Evolutionary conservation across 768 basidiomycete species (phyloP).

Genomic region (Panaeolus papilionaceus): DNA sequence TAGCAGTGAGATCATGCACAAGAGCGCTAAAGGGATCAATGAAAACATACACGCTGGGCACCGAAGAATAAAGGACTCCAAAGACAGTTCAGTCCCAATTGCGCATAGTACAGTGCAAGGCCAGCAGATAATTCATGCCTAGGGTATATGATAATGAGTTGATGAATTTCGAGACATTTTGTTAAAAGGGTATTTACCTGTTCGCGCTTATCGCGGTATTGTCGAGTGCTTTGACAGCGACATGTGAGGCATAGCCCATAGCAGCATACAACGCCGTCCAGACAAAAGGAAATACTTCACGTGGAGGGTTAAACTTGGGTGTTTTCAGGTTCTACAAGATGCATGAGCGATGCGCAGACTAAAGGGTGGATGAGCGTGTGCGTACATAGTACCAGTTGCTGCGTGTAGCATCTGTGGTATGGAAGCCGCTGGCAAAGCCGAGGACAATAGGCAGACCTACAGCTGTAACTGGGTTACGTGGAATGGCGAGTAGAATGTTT

Average conservation of each 20-base stretch:
- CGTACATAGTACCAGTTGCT: conserved; percentile 67
- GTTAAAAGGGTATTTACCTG: conserved; percentile 39
- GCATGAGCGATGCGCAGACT: background rate
- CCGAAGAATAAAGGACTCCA: conserved; percentile 76
- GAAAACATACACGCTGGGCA: conserved; percentile 44
- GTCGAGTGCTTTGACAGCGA: conserved; percentile 63
- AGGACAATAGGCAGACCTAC: conserved; percentile 64
- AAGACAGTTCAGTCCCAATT: conserved; percentile 60
- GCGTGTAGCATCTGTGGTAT: conserved; percentile 51
- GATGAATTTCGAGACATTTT: background rate
- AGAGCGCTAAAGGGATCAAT: background rate
- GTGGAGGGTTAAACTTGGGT: conserved; percentile 60
- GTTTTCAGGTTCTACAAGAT: conserved; percentile 47
- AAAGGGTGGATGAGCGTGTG: background rate
- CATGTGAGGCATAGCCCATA: conserved; percentile 74
- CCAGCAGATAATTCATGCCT: conserved; percentile 52
- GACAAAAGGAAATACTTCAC: conserved; percentile 61
- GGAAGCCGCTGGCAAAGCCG: conserved; percentile 57
- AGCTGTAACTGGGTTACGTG: conserved; percentile 61
- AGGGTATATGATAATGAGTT: background rate
- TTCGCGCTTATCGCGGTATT: conserved; percentile 41
- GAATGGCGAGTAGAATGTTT: conserved; percentile 56
- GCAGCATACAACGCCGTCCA: conserved; percentile 59
- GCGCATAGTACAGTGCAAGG: conserved; percentile 64
- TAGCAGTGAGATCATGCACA: background rate